Percentiles rank a stretch among this genome's conserved stretches.
phyloP scores from a whole-genome alignment of 2,329 filamentous ascomycete species.

The Penicillium polonicum region DNA sequence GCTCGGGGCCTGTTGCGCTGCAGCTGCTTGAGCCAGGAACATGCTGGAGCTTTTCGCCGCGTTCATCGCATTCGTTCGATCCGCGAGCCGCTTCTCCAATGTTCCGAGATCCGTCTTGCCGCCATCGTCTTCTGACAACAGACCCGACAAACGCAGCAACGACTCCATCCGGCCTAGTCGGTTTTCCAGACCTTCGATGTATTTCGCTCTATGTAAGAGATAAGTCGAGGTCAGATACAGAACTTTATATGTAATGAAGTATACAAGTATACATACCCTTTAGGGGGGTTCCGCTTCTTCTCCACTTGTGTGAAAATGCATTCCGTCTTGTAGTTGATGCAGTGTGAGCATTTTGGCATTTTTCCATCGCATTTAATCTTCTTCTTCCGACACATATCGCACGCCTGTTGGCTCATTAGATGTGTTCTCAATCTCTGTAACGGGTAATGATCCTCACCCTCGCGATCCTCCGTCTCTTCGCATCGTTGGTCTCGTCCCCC shows the following conservation, averaged over 20 bases:
- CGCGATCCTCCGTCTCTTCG: slow-evolving; percentile 85
- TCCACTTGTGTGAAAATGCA: slow-evolving; percentile 97
- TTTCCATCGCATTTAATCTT: slow-evolving; percentile 97
- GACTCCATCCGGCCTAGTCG: slow-evolving; percentile 94
- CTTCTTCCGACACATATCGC: slow-evolving; percentile 93
- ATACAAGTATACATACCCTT: slow-evolving; percentile 66
- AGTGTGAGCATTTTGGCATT: slow-evolving; percentile 91
- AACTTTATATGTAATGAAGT: not conserved
- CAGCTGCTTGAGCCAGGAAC: slow-evolving; percentile 26
- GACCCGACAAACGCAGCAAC: slow-evolving; percentile 77
- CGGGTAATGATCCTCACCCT: slow-evolving; percentile 61
- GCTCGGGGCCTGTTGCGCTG: slow-evolving; percentile 32
- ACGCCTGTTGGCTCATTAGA: slow-evolving; percentile 59
- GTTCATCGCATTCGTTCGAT: slow-evolving; percentile 45
- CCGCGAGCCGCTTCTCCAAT: slow-evolving; percentile 71
- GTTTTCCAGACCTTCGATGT: slow-evolving; percentile 96
- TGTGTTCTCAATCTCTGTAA: slow-evolving; percentile 3
- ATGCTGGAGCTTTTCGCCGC: slow-evolving; percentile 37
- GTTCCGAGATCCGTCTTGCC: slow-evolving; percentile 84
- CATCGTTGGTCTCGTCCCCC: slow-evolving; percentile 65
- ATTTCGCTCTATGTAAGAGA: slow-evolving; percentile 67
- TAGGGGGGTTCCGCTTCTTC: slow-evolving; percentile 96
- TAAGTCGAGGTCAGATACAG: slow-evolving; percentile 40
- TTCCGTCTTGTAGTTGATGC: slow-evolving; percentile 96
- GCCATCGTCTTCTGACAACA: slow-evolving; percentile 81